Evolutionary conservation across 495 filamentous ascomycete species (phyloP), one percentile per base, ranked within the genome.

Genomic region (Penicillium dipodomyicola): DNA sequence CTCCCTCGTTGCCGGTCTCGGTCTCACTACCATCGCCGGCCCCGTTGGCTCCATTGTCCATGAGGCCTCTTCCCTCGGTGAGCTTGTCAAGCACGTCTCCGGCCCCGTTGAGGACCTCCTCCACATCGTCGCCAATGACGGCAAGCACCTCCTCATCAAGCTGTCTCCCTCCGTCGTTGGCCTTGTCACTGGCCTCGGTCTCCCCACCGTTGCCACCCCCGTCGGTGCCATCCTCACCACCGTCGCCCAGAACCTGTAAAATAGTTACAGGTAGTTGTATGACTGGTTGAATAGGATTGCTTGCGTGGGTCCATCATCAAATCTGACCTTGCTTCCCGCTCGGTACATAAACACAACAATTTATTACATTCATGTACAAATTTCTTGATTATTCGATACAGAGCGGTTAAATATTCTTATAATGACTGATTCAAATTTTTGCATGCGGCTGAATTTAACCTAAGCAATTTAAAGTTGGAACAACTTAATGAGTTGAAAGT

Each of bases 141-240:
- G 64, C 55, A 58, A 63, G 37, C 35, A 60, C 37, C 72, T 77
- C 50, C 71, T 77, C 33, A 60, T 77, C 58, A 49, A 71, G 59
- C 70, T 77, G 46, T 63, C 67, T 52, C 65, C 68, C 41, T 37
- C 53, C 41, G 71, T 75, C 41, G 58, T 67, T 39, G 56, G 55
- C 27, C 71, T 76, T 33, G 61, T 77, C 43, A 20, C 65, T 47
- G 68, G 75, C 43, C 72, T 76, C 15, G 71, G 72, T 50, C 72
- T 77, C 33, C 67, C 71, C 55, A 42, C 53, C 39, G 49, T 74
- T 42, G 71, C 65, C 43, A 47, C 45, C 41, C 59, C 74, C 48
- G 64, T 69, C 35, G 74, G 72, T 43, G n/a, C 57, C n/a, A 58
- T 75, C 43, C 67, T 75, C 43, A 66, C 62, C 52, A 73, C 70